A percentile compares a stretch with the other conserved stretches of the same genome.
Evolutionary conservation across 1,284 basidiomycete species (phyloP).

Genomic region (Pisolithus thermaeus): DNA sequence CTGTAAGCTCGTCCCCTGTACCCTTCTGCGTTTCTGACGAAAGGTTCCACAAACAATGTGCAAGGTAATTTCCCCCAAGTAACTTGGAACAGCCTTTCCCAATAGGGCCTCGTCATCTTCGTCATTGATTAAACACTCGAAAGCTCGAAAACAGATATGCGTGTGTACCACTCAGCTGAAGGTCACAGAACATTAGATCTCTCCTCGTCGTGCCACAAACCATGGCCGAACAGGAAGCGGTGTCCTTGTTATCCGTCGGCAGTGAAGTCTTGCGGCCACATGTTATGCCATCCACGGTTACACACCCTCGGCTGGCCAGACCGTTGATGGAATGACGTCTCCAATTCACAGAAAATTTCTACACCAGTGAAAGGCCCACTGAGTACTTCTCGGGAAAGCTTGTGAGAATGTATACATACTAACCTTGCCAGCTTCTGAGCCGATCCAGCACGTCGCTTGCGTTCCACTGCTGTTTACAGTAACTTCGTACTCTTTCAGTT

Average conservation of each 20-base stretch:
- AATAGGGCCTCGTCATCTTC: constrained; percentile 19
- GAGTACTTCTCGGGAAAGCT: not conserved
- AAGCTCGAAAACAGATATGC: not conserved
- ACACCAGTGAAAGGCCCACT: no score
- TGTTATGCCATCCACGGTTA: constrained; percentile 7
- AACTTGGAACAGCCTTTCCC: constrained; percentile 3
- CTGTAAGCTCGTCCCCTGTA: no score
- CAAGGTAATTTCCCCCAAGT: constrained; percentile 11
- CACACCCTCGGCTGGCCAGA: fast-evolving
- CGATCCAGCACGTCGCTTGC: constrained; percentile 14
- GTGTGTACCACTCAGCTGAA: constrained; percentile 12
- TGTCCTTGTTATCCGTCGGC: not conserved
- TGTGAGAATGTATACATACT: not conserved
- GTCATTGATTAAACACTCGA: not conserved
- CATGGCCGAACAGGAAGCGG: not conserved
- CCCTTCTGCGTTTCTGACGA: no score
- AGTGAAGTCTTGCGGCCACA: fast-evolving
- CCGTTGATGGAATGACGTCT: constrained; percentile 3
- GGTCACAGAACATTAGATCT: constrained; percentile 13
- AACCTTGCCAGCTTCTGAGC: constrained; percentile 17
- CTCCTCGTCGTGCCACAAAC: not conserved
- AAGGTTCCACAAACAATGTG: not conserved
- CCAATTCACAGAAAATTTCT: constrained; percentile 13
- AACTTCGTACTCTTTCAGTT: constrained; percentile 13
- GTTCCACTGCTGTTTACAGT: constrained; percentile 33